Percentiles rank a stretch among this genome's conserved stretches.
phyloP scores from a whole-genome alignment of 805 yeast species.

The Candida germanica region DNA sequence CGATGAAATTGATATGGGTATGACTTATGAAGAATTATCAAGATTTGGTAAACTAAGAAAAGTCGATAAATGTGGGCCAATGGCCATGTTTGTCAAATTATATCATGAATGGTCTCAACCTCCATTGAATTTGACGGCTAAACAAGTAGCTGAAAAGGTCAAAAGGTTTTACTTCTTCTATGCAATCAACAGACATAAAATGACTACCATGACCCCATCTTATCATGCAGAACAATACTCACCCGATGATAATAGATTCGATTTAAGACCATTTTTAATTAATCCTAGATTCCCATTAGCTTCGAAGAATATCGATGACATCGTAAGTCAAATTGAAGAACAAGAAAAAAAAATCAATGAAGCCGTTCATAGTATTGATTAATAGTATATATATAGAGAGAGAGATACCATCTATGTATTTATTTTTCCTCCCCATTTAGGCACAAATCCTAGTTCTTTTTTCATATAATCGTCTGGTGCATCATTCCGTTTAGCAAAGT shows the following conservation, averaged over 20 bases:
- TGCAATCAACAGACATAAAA: conserved; percentile 94
- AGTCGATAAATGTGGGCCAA: conserved; percentile 93
- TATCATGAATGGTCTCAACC: conserved; percentile 90
- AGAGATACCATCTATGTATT: conserved; percentile 13
- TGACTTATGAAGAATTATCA: conserved; percentile 92
- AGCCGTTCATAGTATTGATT: conserved; percentile 46
- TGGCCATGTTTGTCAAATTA: conserved; percentile 86
- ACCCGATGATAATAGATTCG: conserved; percentile 96
- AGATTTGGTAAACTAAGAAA: conserved; percentile 88
- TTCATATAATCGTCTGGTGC: conserved; percentile 27
- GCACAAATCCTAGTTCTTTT: conserved; percentile 29
- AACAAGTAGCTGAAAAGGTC: conserved; percentile 86
- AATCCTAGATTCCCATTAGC: conserved; percentile 91
- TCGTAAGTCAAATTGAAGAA: conserved; percentile 56
- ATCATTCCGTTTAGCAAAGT: conserved; percentile 48
- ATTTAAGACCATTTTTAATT: conserved; percentile 91
- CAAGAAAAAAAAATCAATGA: conserved; percentile 28
- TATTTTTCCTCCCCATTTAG: conserved; percentile 39
- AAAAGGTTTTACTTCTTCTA: conserved; percentile 90
- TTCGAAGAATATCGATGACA: conserved; percentile 77
- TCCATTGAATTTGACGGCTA: conserved; percentile 62
- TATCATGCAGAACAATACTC: conserved; percentile 98
- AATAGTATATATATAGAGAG: conserved; percentile 6
- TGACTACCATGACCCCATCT: conserved; percentile 95
- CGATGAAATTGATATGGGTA: conserved; percentile 97